A percentile compares a stretch with the other conserved stretches of the same genome.
phyloP scores from a whole-genome alignment of 805 yeast species.

The Metschnikowia colocasiae region DNA sequence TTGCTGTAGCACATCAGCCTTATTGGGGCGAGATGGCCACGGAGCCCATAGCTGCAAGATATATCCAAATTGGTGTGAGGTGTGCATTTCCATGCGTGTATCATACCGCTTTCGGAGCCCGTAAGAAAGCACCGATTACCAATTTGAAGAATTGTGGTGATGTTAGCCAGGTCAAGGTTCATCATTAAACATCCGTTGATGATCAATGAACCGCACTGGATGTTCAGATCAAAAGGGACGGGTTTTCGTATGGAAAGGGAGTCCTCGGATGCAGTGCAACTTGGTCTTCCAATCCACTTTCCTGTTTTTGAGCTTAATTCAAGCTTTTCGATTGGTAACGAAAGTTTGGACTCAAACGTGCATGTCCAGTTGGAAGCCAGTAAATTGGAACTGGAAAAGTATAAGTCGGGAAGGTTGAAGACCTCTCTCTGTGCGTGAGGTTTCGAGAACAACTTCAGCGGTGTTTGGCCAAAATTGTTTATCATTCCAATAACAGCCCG shows the following conservation, averaged over 20 bases:
- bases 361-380: conserved; percentile 14
- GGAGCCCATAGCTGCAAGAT: conserved; percentile 42
- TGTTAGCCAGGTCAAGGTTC: conserved; percentile 37
- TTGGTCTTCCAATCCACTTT: conserved; percentile 53
- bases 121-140: conserved; percentile 43
- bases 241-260: conserved; percentile 35
- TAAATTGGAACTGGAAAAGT: conserved; percentile 23
- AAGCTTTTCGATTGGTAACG: conserved; percentile 40
- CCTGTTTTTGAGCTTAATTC: conserved; percentile 41
- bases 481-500: conserved; percentile 79
- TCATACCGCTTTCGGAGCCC: conserved; percentile 55
- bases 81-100: conserved; percentile 55
- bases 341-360: conserved; percentile 42
- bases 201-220: conserved; percentile 29
- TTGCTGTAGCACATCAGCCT: conserved; percentile 46
- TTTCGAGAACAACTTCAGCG: conserved; percentile 61
- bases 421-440: conserved; percentile 59
- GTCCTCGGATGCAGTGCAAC: conserved; percentile 35
- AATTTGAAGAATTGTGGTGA: conserved; percentile 39
- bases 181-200: conserved; percentile 44
- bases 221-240: conserved; percentile 14
- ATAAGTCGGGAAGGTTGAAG: conserved; percentile 34
- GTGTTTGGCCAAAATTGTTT: conserved; percentile 91
- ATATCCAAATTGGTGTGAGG: conserved; percentile 25
- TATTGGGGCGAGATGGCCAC: conserved; percentile 57